These are phyloP conservation scores for Hanseniaspora pseudoguilliermondii DNA, from an alignment of 805 yeast species.

Conservation along the genomic window DNA sequence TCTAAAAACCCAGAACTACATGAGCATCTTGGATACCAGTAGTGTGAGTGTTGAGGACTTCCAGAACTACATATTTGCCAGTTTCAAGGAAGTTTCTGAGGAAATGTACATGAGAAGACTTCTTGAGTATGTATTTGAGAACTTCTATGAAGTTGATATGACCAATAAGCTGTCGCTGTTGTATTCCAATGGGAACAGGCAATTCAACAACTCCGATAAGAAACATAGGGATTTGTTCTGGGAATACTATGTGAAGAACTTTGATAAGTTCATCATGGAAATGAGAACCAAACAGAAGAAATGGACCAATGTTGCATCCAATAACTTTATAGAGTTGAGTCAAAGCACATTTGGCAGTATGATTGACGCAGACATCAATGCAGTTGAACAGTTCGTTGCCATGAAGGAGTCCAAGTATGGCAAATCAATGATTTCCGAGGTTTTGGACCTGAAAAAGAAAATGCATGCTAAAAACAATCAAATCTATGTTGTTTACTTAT, in stretches of 20 bases:
- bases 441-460: conserved; percentile 2
- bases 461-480: conserved; percentile 8
- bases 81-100: conserved; percentile 39
- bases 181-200: conserved; percentile 6
- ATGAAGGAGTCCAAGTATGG: conserved; percentile 10
- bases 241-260: conserved; percentile 46
- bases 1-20: conserved; percentile 37
- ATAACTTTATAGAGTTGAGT: conserved; percentile 9
- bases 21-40: conserved; percentile 22
- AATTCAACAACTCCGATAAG: not conserved
- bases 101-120: conserved; percentile 39
- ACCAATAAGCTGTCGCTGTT: conserved; percentile 10
- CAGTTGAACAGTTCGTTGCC: conserved; percentile 10
- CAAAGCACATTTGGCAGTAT: conserved; percentile 10
- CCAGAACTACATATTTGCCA: conserved; percentile 25
- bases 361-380: not conserved
- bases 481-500: conserved; percentile 6
- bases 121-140: conserved; percentile 12
- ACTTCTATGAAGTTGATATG: conserved; percentile 14
- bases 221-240: conserved; percentile 28
- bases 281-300: conserved; percentile 11
- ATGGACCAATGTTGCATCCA: conserved; percentile 9
- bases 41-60: conserved; percentile 13
- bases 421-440: conserved; percentile 6
- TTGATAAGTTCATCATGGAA: conserved; percentile 24